These are phyloP conservation scores for Lyophyllum semitale DNA, from an alignment of 768 basidiomycete species.

Conservation along the genomic window DNA sequence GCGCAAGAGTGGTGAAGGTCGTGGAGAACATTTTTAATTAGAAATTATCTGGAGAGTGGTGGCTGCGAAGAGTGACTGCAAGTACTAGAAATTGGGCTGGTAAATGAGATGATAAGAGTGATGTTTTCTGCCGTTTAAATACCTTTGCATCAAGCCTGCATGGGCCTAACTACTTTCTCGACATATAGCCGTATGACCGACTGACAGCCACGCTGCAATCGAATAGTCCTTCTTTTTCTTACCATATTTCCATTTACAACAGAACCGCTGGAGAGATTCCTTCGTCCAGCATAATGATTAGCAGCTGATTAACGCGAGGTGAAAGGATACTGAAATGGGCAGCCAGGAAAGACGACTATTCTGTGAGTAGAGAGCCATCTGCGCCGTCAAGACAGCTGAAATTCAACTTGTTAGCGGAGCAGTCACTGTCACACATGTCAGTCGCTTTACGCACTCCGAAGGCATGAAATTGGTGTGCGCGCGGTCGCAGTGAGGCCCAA, in stretches of 20 bases:
- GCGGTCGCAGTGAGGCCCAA: too few species aligned
- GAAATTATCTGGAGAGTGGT: not conserved
- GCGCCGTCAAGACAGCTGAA: too few species aligned
- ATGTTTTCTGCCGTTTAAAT: too few species aligned
- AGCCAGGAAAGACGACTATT: not conserved
- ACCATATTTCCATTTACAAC: not conserved
- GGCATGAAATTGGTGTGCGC: too few species aligned
- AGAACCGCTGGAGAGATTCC: not conserved
- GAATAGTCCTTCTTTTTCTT: not conserved
- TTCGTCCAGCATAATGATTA: not conserved
- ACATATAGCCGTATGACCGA: not conserved
- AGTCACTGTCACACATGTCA: too few species aligned
- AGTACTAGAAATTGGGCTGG: not conserved
- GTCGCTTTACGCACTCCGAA: too few species aligned
- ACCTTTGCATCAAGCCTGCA: not conserved
- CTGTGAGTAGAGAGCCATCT: too few species aligned
- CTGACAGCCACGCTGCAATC: not conserved
- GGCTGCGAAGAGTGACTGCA: too few species aligned
- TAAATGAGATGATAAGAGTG: not conserved
- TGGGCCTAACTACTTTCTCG: not conserved
- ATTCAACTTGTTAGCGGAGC: too few species aligned
- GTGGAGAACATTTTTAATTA: not conserved
- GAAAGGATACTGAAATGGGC: not conserved
- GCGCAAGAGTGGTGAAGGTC: not conserved
- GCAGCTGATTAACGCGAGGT: not conserved